These are phyloP conservation scores for Phialophora verrucosa DNA, from an alignment of 2,329 filamentous ascomycete species.

Conservation along the genomic window DNA sequence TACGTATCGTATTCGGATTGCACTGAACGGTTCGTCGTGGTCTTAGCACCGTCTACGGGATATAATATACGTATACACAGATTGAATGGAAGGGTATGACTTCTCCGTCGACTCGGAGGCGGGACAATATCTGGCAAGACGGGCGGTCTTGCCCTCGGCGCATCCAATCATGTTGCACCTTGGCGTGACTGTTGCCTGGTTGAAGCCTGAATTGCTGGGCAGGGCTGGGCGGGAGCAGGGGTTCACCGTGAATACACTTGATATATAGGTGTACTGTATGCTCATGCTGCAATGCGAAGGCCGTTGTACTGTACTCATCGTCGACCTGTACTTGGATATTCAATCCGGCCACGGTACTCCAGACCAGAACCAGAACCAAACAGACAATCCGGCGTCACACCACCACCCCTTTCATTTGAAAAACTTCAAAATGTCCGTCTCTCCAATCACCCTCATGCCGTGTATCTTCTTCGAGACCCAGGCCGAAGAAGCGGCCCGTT, in stretches of 20 bases:
- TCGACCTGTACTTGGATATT: too few species aligned
- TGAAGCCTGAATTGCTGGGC: conserved; percentile 8
- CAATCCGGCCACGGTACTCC: too few species aligned
- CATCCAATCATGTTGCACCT: not conserved
- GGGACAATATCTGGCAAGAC: not conserved
- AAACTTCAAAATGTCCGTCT: conserved; percentile 15
- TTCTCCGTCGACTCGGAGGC: too few species aligned
- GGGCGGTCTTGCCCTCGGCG: too few species aligned
- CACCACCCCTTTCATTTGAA: not conserved
- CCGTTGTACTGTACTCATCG: too few species aligned
- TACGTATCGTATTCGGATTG: not conserved
- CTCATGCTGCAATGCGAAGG: not conserved
- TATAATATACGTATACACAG: too few species aligned
- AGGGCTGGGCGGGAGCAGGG: not conserved
- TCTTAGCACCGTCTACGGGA: too few species aligned
- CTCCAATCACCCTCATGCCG: conserved; percentile 32
- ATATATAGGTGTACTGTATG: not conserved
- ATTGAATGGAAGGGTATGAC: too few species aligned
- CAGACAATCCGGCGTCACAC: too few species aligned
- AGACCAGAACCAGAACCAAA: not conserved
- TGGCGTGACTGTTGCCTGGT: conserved; percentile 32
- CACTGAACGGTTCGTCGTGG: too few species aligned
- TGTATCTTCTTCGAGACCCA: conserved; percentile 41
- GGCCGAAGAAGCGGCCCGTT: conserved; percentile 39
- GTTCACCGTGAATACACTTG: too few species aligned